phyloP scores from a whole-genome alignment of 129 eudicot species.

The Saussurea involucrata region DNA sequence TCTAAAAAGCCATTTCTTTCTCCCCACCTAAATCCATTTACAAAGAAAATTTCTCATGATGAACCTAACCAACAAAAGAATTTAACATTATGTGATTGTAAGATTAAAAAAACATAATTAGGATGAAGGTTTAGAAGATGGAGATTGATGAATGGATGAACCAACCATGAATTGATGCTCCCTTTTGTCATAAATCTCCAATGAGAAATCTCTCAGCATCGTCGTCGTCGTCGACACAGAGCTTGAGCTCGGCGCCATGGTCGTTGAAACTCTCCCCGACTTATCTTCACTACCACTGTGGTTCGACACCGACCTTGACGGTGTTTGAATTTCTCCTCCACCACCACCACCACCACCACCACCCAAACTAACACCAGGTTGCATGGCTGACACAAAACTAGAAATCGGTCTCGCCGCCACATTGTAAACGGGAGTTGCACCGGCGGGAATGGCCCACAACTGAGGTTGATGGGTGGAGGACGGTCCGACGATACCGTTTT shows the following conservation, averaged over 20 bases:
- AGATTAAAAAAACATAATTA: not conserved
- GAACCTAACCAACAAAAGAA: not conserved
- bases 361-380: slow-evolving; percentile 11
- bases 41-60: not conserved
- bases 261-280: not conserved
- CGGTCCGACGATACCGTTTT: slow-evolving; percentile 1
- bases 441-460: slow-evolving; percentile 74
- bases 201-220: slow-evolving; percentile 41
- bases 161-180: slow-evolving; percentile 34
- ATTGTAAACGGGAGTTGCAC: slow-evolving; percentile 56
- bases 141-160: slow-evolving; percentile 11
- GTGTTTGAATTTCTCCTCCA: not conserved
- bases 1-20: not conserved
- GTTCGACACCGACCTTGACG: not conserved
- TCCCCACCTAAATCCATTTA: not conserved
- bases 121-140: slow-evolving; percentile 1
- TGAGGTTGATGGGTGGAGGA: slow-evolving; percentile 36
- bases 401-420: slow-evolving; percentile 53
- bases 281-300: not conserved
- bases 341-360: not conserved
- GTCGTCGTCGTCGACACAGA: slow-evolving; percentile 26
- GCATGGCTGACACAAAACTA: slow-evolving; percentile 35
- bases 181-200: slow-evolving; percentile 31
- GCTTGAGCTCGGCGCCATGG: slow-evolving; percentile 39
- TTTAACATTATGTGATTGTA: too few relatives aligned